Percentiles rank a stretch among this genome's conserved stretches.
phyloP scores from a whole-genome alignment of 2,329 filamentous ascomycete species.

The Whalleya microplaca region DNA sequence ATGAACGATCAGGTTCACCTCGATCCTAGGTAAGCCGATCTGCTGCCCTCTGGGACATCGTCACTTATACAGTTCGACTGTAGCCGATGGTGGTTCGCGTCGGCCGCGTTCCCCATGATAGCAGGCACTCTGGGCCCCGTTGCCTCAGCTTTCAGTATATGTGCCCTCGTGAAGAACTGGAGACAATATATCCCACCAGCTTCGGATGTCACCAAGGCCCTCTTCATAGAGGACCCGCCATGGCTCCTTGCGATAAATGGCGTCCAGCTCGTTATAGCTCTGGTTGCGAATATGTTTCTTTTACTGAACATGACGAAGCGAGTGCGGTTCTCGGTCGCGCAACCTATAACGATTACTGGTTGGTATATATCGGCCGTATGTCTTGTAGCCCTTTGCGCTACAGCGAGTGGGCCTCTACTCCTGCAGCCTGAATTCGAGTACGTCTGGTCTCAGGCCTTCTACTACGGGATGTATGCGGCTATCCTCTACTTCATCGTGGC shows the following conservation, averaged over 20 bases:
- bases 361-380: conserved; percentile 73
- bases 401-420: conserved; percentile 62
- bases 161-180: conserved; percentile 82
- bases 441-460: conserved; percentile 79
- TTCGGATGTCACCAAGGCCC: conserved; percentile 51
- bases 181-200: conserved; percentile 58
- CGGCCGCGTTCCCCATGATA: conserved; percentile 73
- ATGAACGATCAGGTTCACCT: conserved; percentile 47
- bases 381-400: conserved; percentile 67
- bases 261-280: conserved; percentile 73
- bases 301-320: conserved; percentile 84
- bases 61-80: not conserved
- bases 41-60: not conserved
- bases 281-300: conserved; percentile 79
- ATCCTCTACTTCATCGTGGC: conserved; percentile 79
- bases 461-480: conserved; percentile 81
- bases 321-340: conserved; percentile 78
- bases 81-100: conserved; percentile 67
- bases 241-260: conserved; percentile 81
- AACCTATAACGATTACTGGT: conserved; percentile 80
- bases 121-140: conserved; percentile 85
- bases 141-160: conserved; percentile 86
- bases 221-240: conserved; percentile 65
- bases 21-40: conserved; percentile 45
- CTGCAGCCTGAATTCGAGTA: conserved; percentile 52